These are phyloP conservation scores for Lasiosphaeriaceae sp. DNA, from an alignment of 495 filamentous ascomycete genomes.

Conservation along the genomic window DNA sequence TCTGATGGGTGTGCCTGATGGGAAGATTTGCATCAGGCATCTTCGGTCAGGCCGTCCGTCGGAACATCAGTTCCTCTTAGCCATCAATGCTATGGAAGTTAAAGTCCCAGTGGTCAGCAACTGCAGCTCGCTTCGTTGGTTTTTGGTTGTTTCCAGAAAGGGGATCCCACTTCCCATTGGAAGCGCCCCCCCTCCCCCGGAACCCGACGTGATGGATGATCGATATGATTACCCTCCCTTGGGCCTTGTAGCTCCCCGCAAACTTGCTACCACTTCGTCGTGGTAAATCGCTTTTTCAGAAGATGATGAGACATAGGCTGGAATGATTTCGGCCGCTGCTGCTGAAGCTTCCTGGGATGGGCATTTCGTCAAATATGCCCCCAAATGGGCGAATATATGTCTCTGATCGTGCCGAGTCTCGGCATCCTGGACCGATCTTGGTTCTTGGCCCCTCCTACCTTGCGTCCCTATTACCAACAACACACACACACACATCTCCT, in stretches of 20 bases:
- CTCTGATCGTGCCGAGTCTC: not conserved
- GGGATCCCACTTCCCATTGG: too few relatives aligned
- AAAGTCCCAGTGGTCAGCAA: not conserved
- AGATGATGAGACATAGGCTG: not conserved
- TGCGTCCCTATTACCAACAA: not conserved
- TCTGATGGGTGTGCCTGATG: not conserved
- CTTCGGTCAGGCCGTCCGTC: not conserved
- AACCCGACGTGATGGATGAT: too few relatives aligned
- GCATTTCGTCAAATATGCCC: not conserved
- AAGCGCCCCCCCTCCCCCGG: too few relatives aligned
- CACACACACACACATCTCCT: not conserved
- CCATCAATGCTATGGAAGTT: not conserved
- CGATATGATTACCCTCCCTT: too few relatives aligned
- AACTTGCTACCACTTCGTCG: too few relatives aligned
- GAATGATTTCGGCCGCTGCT: not conserved
- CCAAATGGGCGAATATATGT: not conserved
- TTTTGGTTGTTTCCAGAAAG: not conserved
- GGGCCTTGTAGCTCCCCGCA: too few relatives aligned
- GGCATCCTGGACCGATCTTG: not conserved
- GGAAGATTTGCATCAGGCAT: constrained; percentile 1
- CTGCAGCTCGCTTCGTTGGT: not conserved
- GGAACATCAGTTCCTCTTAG: not conserved
- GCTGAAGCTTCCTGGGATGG: not conserved
- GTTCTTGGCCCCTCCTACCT: not conserved
- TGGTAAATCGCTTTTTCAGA: not conserved